Conservation (phyloP, 2,329 filamentous ascomycete genomes). For the Aspergillus awamori region DNA sequence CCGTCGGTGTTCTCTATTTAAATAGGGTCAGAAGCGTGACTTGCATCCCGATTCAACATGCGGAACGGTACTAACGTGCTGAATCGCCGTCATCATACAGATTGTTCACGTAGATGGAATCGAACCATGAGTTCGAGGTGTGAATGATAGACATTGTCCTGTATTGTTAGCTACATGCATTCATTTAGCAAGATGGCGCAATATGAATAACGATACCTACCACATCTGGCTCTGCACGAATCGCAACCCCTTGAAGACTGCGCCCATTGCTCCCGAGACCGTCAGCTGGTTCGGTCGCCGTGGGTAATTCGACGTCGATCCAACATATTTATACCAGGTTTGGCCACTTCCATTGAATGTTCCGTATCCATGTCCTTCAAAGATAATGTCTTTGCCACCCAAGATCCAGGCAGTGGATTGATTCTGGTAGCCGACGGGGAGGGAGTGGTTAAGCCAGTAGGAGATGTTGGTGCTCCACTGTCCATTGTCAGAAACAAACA, state of each 20-base stretch:
- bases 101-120: slow-evolving; percentile 59
- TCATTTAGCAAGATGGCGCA: not conserved
- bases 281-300: slow-evolving; percentile 35
- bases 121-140: slow-evolving; percentile 51
- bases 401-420: slow-evolving; percentile 55
- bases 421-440: slow-evolving; percentile 54
- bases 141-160: slow-evolving; percentile 57
- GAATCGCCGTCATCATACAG: slow-evolving; percentile 19
- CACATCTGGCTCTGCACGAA: slow-evolving; percentile 63
- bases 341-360: slow-evolving; percentile 52
- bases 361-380: slow-evolving; percentile 55
- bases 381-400: slow-evolving; percentile 53
- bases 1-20: slow-evolving; percentile 49
- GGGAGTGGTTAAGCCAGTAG: slow-evolving; percentile 55
- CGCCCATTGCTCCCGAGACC: slow-evolving; percentile 21
- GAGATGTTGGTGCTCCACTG: slow-evolving; percentile 42
- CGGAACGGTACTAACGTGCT: slow-evolving; percentile 14
- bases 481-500: not conserved
- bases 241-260: slow-evolving; percentile 23
- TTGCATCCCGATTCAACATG: too few relatives aligned
- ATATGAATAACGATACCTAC: slow-evolving; percentile 27
- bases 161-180: not conserved
- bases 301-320: slow-evolving; percentile 33
- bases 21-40: not conserved
- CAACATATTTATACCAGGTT: slow-evolving; percentile 43